Evolutionary conservation across 2,329 filamentous ascomycete genomes (phyloP), one percentile per base, ranked within the genome.

Genomic region (Lasiodiplodia citricola): DNA sequence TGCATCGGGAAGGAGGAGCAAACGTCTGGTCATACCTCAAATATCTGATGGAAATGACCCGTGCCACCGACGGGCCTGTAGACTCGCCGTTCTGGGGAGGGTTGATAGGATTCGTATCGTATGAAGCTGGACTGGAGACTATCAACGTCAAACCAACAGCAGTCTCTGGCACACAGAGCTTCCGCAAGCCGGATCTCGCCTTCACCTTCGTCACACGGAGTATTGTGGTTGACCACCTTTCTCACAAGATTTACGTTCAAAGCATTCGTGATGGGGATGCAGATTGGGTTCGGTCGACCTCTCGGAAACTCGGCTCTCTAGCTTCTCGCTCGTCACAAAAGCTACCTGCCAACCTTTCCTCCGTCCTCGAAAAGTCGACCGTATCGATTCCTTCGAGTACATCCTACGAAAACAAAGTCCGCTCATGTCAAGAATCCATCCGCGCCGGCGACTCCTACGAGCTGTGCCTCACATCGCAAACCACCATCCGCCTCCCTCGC

Each of bases 361-460:
- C 54, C 18, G 3, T 28, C 16, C 55, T 67, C 38, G 10, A 11
- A 28, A 23, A 35, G 2, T 51, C 55, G 16, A 8, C n/a, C 28
- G 37, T 60, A 44, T 52, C 65, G 11, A 57, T 37, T 2, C 58
- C 52, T 6, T 28, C 51, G 5, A 41, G 31, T 3, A 2, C 38
- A 2, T 65, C 60, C 13, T 68, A 68, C 66, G 50, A 62, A 37
- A 5, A 37, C 55, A 51, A 55, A 54, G 66, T 68, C 56, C 65
- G 25, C 60, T 21, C 82, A 47, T 96, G 92, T 74, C 91, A 95
- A 74, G 85, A 88, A 4, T 86, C 87, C 70, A 91, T 97, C 71
- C 87, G 89, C 3, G 89, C 90, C 0, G 93, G 93, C 16, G 89
- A 94, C 71, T 94, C 92, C 0, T 97, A 97, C 78, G 93, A 97